These are phyloP conservation scores for Mucor plumbeus DNA, from an alignment of 371 early-diverging fungal genomes.

Conservation along the genomic window DNA sequence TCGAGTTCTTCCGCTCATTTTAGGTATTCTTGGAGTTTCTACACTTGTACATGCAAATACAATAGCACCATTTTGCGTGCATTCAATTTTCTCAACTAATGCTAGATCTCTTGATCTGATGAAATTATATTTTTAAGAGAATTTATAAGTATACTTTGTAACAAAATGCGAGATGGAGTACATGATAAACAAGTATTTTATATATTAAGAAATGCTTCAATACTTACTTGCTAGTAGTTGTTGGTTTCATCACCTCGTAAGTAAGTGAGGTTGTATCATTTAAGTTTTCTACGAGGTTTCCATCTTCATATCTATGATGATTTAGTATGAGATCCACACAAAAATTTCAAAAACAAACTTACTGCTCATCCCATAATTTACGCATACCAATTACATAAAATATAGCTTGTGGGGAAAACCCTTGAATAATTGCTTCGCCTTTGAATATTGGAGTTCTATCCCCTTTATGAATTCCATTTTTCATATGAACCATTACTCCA, in stretches of 20 bases:
- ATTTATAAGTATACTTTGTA: too few relatives aligned
- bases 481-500: slow-evolving; percentile 72
- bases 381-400: slow-evolving; percentile 72
- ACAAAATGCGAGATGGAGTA: too few relatives aligned
- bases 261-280: slow-evolving; percentile 58
- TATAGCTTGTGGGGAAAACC: slow-evolving; percentile 69
- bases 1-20: slow-evolving; percentile 59
- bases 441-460: slow-evolving; percentile 69
- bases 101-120: slow-evolving; percentile 46
- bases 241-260: slow-evolving; percentile 59
- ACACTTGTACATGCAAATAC: slow-evolving; percentile 71
- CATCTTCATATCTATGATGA: slow-evolving; percentile 54
- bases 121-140: background rate
- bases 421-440: slow-evolving; percentile 67
- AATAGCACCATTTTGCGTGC: slow-evolving; percentile 53
- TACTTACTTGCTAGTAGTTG: slow-evolving; percentile 53
- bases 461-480: slow-evolving; percentile 44
- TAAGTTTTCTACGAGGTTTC: slow-evolving; percentile 58
- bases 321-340: background rate
- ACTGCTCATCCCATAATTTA: slow-evolving; percentile 67
- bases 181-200: slow-evolving; percentile 1
- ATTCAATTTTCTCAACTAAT: slow-evolving; percentile 56
- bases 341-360: slow-evolving; percentile 5
- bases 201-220: background rate
- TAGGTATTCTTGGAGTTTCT: slow-evolving; percentile 68